Percentiles rank a stretch among this genome's conserved stretches.
Conservation (phyloP, 306 rosid species). For the Vigna hirtella region DNA sequence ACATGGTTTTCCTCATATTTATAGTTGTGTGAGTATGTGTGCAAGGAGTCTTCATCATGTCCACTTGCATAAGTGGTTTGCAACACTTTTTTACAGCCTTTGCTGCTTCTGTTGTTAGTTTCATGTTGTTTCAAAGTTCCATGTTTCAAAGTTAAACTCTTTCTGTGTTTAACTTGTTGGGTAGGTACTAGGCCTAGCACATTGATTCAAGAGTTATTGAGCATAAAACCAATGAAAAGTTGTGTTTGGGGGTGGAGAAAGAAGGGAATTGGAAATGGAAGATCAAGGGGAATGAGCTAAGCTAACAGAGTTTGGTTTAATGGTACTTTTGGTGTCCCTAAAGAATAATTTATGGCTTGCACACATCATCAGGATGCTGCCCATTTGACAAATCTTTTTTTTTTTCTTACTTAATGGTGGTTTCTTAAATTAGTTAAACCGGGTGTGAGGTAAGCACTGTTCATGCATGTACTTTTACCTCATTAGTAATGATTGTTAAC, state of each 20-base stretch:
- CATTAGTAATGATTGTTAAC: conserved; percentile 41
- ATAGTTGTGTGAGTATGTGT: conserved; percentile 1
- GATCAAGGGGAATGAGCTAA: neutral
- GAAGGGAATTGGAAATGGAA: neutral
- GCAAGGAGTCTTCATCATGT: conserved; percentile 28
- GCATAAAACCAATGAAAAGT: conserved; percentile 1
- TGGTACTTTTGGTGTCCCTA: conserved; percentile 8
- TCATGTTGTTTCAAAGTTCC: conserved; percentile 23
- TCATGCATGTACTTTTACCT: conserved; percentile 51
- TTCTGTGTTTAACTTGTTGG: conserved; percentile 25
- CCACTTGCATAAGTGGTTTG: conserved; percentile 37
- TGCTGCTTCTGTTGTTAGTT: conserved; percentile 11
- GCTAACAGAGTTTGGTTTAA: conserved; percentile 3
- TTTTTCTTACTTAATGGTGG: conserved; percentile 37
- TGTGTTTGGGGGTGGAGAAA: conserved; percentile 26
- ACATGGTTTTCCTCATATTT: neutral
- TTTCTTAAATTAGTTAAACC: conserved; percentile 49
- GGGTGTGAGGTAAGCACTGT: conserved; percentile 46
- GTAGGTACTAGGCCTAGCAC: conserved; percentile 42
- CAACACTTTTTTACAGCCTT: conserved; percentile 14
- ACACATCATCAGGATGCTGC: conserved; percentile 17
- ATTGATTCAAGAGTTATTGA: conserved; percentile 28
- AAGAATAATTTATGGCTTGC: conserved; percentile 28
- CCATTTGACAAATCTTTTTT: conserved; percentile 30
- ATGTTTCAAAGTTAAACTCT: neutral